A percentile compares a stretch with the other conserved stretches of the same genome.
phyloP scores from a whole-genome alignment of 768 basidiomycete species.

The Tulasnella sp. region DNA sequence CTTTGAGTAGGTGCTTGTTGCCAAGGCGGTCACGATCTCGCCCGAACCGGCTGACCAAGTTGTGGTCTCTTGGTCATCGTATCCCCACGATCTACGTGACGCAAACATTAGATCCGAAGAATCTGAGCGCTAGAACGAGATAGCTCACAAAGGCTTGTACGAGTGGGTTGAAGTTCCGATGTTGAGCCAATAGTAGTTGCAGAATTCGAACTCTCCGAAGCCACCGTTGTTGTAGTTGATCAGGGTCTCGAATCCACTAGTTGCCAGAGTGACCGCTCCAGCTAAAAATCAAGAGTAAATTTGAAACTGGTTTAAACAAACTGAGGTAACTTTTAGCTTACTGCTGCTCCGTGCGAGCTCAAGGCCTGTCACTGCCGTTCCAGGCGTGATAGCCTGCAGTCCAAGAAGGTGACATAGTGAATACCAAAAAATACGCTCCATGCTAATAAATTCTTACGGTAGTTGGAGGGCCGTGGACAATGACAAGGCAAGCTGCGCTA shows the following conservation, averaged over 20 bases:
- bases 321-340: not conserved
- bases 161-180: slow-evolving; percentile 9
- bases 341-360: slow-evolving; percentile 7
- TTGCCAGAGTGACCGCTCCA: slow-evolving; percentile 1
- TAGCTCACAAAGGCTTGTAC: slow-evolving; percentile 26
- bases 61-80: not conserved
- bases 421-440: not conserved
- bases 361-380: not conserved
- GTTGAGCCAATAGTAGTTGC: slow-evolving; percentile 14
- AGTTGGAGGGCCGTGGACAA: not conserved
- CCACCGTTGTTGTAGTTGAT: slow-evolving; percentile 21
- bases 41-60: not conserved
- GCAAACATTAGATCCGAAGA: not conserved
- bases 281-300: not conserved
- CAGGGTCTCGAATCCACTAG: not conserved
- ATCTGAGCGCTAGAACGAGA: too few species aligned
- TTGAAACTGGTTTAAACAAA: not conserved
- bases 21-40: not conserved
- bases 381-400: not conserved
- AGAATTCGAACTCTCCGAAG: not conserved
- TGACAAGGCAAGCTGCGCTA: not conserved
- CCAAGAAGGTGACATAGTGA: not conserved
- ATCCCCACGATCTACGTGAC: not conserved
- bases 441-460: not conserved
- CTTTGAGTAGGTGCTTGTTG: not conserved